Evolutionary conservation across 2,329 filamentous ascomycete genomes (phyloP).

Genomic region (Peltaster fructicola): DNA sequence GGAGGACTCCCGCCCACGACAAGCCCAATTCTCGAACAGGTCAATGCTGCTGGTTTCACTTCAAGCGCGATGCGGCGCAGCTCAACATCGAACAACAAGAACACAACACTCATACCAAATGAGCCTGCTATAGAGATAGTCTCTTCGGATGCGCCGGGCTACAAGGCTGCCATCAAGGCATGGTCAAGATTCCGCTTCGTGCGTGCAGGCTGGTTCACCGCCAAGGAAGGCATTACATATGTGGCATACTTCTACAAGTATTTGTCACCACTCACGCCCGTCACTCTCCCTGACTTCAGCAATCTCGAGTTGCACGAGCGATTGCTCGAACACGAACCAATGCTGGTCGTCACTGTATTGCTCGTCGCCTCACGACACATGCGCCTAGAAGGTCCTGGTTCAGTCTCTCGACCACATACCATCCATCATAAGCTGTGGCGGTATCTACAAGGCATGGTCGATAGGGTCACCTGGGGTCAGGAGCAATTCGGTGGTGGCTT

Average conservation of each 20-base stretch:
- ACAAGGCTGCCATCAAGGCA: slow-evolving; percentile 55
- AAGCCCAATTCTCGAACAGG: slow-evolving; percentile 1
- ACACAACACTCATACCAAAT: no score
- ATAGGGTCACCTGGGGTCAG: slow-evolving; percentile 86
- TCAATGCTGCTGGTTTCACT: slow-evolving; percentile 6
- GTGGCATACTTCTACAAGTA: slow-evolving; percentile 92
- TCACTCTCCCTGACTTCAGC: slow-evolving; percentile 79
- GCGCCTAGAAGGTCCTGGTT: slow-evolving; percentile 60
- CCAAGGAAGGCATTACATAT: slow-evolving; percentile 81
- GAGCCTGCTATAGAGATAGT: slow-evolving; percentile 8
- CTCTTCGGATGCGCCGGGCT: slow-evolving; percentile 13
- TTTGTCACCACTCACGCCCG: slow-evolving; percentile 79
- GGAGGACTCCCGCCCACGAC: slow-evolving; percentile 6
- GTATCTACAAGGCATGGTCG: slow-evolving; percentile 86
- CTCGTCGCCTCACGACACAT: slow-evolving; percentile 83
- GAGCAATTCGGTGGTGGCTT: slow-evolving; percentile 87
- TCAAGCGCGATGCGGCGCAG: no score
- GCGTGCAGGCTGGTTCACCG: slow-evolving; percentile 91
- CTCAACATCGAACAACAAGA: no score
- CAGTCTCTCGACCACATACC: slow-evolving; percentile 66
- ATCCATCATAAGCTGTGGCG: slow-evolving; percentile 95
- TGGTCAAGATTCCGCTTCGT: slow-evolving; percentile 91
- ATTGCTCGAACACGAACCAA: slow-evolving; percentile 77
- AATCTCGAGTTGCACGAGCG: slow-evolving; percentile 63
- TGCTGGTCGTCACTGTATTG: slow-evolving; percentile 76